Conservation (phyloP, 2,329 filamentous ascomycete species). For the Pseudogymnoascus sp. region DNA sequence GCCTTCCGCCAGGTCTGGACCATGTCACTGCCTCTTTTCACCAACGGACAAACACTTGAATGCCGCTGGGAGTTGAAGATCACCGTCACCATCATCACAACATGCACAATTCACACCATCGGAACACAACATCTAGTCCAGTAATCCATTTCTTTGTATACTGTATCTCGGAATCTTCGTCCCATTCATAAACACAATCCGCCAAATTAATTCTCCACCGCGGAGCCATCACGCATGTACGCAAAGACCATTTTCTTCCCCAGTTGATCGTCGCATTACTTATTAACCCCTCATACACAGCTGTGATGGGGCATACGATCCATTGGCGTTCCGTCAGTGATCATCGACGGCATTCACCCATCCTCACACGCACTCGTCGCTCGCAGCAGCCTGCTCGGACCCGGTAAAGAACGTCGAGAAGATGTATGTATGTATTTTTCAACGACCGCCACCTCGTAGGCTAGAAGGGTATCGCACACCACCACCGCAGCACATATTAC, state of each 20-base stretch:
- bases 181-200: neutral
- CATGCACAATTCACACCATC: neutral
- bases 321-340: neutral
- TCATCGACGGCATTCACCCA: neutral
- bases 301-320: neutral
- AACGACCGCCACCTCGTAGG: neutral
- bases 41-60: neutral
- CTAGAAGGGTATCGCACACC: constrained; percentile 1
- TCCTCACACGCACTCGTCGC: neutral
- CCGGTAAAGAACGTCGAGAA: constrained; percentile 1
- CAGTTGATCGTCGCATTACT: neutral
- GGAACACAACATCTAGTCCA: neutral
- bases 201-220: neutral
- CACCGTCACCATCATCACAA: neutral
- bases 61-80: neutral
- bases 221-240: neutral
- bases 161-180: neutral
- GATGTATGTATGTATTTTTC: neutral
- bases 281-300: neutral
- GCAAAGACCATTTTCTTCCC: neutral
- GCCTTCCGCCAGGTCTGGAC: neutral
- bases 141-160: neutral
- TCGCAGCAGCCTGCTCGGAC: neutral
- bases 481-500: neutral
- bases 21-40: neutral